Percentiles rank a stretch among this genome's conserved stretches.
phyloP scores from a whole-genome alignment of 2,329 filamentous ascomycete genomes.

The Botryotinia narcissicola region DNA sequence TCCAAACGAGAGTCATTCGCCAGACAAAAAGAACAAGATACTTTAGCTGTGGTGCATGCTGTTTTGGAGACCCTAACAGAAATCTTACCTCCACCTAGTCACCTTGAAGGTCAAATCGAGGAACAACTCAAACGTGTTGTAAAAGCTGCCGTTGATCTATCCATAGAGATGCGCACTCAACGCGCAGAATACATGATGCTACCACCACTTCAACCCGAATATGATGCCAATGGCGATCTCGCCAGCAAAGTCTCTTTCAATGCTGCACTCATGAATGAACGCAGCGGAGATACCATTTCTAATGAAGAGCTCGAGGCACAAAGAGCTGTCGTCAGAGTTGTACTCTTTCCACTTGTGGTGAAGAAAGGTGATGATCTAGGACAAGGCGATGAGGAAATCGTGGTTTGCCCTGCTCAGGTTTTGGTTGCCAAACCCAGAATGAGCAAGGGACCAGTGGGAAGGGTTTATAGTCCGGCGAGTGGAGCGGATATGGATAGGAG shows the following conservation, averaged over 20 bases:
- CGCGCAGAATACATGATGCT: conserved; percentile 98
- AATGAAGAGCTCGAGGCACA: conserved; percentile 80
- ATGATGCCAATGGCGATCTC: conserved; percentile 89
- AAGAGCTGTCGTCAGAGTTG: conserved; percentile 78
- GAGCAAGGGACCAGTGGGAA: conserved; percentile 23
- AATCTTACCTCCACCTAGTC: conserved; percentile 81
- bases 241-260: conserved; percentile 88
- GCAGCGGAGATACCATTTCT: conserved; percentile 62
- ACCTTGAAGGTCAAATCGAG: conserved; percentile 77
- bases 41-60: conserved; percentile 91
- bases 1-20: conserved; percentile 77
- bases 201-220: conserved; percentile 89
- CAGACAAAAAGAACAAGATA: conserved; percentile 81
- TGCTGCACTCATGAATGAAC: conserved; percentile 90
- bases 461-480: conserved; percentile 29
- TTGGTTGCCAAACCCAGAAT: conserved; percentile 60
- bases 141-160: conserved; percentile 81
- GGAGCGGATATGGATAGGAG: conserved; percentile 23
- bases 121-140: conserved; percentile 85
- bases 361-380: conserved; percentile 91
- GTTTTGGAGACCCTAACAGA: conserved; percentile 80
- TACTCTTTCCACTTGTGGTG: conserved; percentile 93
- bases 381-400: conserved; percentile 87
- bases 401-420: conserved; percentile 93
- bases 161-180: conserved; percentile 96